phyloP scores from a whole-genome alignment of 1,284 basidiomycete species.

The Cystobasidium slooffiae region DNA sequence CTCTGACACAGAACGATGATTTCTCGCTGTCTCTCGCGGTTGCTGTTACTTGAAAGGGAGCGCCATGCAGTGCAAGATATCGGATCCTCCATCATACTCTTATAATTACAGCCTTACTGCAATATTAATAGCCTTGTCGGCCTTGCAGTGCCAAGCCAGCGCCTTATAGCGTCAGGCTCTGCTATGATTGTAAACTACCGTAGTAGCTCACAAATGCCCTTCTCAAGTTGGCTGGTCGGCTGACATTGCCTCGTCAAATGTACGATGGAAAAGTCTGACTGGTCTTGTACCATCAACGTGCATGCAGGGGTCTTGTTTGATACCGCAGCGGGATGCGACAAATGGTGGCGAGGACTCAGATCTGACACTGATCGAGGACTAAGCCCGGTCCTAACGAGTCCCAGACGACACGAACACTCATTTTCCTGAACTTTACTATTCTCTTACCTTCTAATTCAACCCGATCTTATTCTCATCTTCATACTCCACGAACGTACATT shows the following conservation, averaged over 20 bases:
- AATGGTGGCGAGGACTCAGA: background rate
- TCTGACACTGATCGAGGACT: conserved; percentile 17
- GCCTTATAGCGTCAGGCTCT: background rate
- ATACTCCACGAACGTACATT: conserved; percentile 1
- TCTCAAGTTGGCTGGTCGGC: background rate
- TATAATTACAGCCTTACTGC: conserved; percentile 3
- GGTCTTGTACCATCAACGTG: conserved; percentile 3
- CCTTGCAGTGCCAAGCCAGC: conserved; percentile 8
- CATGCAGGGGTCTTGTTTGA: background rate
- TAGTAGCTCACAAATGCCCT: background rate
- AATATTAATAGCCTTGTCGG: conserved; percentile 17
- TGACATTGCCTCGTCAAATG: conserved; percentile 13
- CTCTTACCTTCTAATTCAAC: background rate
- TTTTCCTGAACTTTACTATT: conserved; percentile 12
- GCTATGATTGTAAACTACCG: conserved; percentile 9
- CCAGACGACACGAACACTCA: conserved; percentile 14
- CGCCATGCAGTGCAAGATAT: conserved; percentile 1
- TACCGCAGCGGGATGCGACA: conserved; percentile 11
- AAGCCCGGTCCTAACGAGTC: too few relatives aligned
- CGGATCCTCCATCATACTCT: conserved; percentile 1
- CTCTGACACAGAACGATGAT: conserved; percentile 4
- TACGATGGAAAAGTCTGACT: background rate
- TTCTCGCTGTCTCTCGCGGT: background rate
- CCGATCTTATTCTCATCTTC: conserved; percentile 4
- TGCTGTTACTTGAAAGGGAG: conserved; percentile 5